Base-by-base conservation (phyloP, 495 filamentous ascomycete genomes). In the Aeminium ludgeri region DNA sequence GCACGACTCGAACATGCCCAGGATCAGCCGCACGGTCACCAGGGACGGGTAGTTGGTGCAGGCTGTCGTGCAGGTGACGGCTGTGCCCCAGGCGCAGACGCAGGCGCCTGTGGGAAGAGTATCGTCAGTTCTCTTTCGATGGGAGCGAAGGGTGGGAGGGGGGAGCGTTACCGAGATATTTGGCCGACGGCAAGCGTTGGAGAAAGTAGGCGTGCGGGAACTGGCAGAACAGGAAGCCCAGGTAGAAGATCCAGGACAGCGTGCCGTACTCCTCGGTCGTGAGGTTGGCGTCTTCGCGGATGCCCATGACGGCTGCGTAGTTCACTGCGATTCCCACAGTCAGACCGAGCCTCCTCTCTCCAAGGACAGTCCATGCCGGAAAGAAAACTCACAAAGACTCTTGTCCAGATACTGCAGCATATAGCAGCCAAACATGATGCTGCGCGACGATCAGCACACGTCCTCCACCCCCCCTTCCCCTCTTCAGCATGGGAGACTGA, bases 31-130 rank as follows among this genome's bases (percentile, higher is more conserved):
- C 42, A 59, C 64, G 1, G 65, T 66, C 3, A 74, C 57, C 7
- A 78, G 60, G 0, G 61, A 64, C 5, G 58, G 60, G 44, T 67
- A 74, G 32, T 45, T 62, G 12, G 64, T 58, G 17, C 61, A 62
- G 15, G 65, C 65, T 20, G 64, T 66, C 12, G 67, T 73, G 30
- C 65, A 25, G 5, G 64, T 58, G 2, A 67, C 69, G 20, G 40
- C n/a, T 13, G 46, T 20, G 20, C 40, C 39, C 48, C 48, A 54
- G 10, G 31, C 17, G 17, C 13, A 15, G 10, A 47, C 38, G 11
- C 25, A 29, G 38, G 18, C 15, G 8, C 36, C 36, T n/a, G 23
- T 25, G 8, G n/a, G n/a, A n/a, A n/a, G n/a, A n/a, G n/a, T n/a
- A n/a, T n/a, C n/a, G n/a, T n/a, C n/a, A n/a, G n/a, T n/a, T n/a